These are phyloP conservation scores for Lactuca saligna DNA, from an alignment of 129 eudicot genomes.

Conservation along the genomic window DNA sequence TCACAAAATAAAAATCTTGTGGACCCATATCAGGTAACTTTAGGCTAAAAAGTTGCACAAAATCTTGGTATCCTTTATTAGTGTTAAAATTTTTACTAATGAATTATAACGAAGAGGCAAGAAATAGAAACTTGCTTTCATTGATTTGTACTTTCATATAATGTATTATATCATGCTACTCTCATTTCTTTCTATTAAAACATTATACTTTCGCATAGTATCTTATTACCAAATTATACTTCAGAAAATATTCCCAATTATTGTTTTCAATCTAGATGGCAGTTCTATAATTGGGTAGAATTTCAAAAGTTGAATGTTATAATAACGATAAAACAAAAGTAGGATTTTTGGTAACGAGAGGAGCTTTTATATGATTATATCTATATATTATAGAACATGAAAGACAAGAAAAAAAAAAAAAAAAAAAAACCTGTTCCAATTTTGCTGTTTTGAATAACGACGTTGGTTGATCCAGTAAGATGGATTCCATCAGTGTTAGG, in stretches of 20 bases:
- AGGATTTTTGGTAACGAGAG: not conserved
- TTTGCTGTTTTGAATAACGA: slow-evolving; percentile 70
- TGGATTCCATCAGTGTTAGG: slow-evolving; percentile 99
- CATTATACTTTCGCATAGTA: no score
- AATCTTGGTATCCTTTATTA: not conserved
- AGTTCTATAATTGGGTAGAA: no score
- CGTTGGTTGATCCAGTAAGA: slow-evolving; percentile 78
- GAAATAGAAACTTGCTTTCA: no score
- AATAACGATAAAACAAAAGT: no score
- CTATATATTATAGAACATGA: not conserved
- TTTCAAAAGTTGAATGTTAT: no score
- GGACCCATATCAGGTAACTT: not conserved
- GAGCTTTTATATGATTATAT: not conserved
- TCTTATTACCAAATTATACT: no score
- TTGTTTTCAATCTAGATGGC: no score
- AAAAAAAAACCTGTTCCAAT: slow-evolving; percentile 76
- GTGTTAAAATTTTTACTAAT: not conserved
- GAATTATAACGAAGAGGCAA: no score
- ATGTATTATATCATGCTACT: no score
- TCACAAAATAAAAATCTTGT: not conserved
- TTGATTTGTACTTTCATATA: no score
- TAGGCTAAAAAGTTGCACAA: slow-evolving; percentile 3
- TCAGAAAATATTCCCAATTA: no score
- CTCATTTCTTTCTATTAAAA: no score
- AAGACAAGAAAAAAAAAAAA: not conserved